These are phyloP conservation scores for Blepharisma stoltei DNA, from an alignment of 73 alveolate genomes.

Conservation along the genomic window DNA sequence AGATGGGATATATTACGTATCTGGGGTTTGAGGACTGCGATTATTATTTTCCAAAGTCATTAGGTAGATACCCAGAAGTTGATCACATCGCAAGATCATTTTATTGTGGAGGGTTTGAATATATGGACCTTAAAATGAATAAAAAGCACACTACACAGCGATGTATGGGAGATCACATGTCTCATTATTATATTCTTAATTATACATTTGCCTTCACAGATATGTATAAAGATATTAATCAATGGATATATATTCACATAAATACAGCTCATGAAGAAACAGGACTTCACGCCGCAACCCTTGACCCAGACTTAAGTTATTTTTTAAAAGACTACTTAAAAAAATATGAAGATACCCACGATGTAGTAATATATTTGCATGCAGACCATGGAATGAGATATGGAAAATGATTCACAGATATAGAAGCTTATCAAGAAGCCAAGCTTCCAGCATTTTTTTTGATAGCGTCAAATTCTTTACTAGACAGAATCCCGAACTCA, in stretches of 20 bases:
- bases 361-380: not conserved
- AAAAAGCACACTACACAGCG: not conserved
- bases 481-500: not conserved
- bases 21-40: slow-evolving; percentile 29
- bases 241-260: not conserved
- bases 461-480: not conserved
- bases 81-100: not conserved
- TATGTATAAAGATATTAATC: not conserved
- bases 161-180: not conserved
- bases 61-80: slow-evolving; percentile 2
- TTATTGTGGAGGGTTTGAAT: not conserved
- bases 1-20: slow-evolving; percentile 10
- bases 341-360: not conserved
- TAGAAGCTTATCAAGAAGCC: not conserved
- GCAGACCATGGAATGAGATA: slow-evolving; percentile 28
- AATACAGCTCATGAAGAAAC: slow-evolving; percentile 23
- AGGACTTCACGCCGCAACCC: not conserved
- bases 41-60: not conserved
- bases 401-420: not conserved
- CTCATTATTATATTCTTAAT: slow-evolving; percentile 6
- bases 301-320: not conserved
- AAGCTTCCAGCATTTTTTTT: slow-evolving; percentile 17
- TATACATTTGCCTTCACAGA: not conserved
- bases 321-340: not conserved
- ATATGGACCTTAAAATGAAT: not conserved